Evolutionary conservation across 2,329 filamentous ascomycete genomes (phyloP).

Genomic region (Colletotrichum spinosum): DNA sequence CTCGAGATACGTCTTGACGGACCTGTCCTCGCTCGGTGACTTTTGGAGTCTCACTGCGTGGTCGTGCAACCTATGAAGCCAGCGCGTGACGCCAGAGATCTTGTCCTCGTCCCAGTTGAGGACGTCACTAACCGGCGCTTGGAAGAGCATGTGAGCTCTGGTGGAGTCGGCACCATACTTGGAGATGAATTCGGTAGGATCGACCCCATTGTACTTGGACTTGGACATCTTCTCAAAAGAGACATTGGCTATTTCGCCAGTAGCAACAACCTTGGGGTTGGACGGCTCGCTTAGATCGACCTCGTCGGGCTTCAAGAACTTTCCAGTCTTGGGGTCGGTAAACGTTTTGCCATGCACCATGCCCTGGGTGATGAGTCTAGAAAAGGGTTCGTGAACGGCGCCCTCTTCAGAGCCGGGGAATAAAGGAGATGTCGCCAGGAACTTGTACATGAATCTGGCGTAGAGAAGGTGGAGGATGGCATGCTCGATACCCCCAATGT

Average conservation of each 20-base stretch:
- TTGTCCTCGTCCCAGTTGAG: conserved; percentile 90
- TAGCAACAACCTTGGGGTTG: conserved; percentile 71
- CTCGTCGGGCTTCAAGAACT: conserved; percentile 82
- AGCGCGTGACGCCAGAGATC: conserved; percentile 84
- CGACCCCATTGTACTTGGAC: conserved; percentile 92
- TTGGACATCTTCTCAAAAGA: conserved; percentile 95
- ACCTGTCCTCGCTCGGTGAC: conserved; percentile 9
- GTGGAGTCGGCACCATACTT: conserved; percentile 87
- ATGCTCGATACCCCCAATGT: conserved; percentile 90
- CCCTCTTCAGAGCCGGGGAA: conserved; percentile 54
- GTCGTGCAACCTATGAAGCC: conserved; percentile 77
- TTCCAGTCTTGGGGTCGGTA: conserved; percentile 78
- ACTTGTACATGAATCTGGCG: conserved; percentile 91
- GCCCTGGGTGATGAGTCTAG: conserved; percentile 84
- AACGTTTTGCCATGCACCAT: conserved; percentile 94
- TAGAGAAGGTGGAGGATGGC: conserved; percentile 92
- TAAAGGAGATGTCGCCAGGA: conserved; percentile 70
- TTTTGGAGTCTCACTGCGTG: conserved; percentile 55
- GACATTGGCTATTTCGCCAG: conserved; percentile 68
- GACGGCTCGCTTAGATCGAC: conserved; percentile 71
- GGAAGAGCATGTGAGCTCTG: conserved; percentile 88
- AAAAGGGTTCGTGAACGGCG: conserved; percentile 78
- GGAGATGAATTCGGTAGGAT: conserved; percentile 78
- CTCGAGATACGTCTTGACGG: conserved; percentile 49
- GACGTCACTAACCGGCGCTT: conserved; percentile 84